Percentiles rank a stretch among this genome's conserved stretches.
Conservation (phyloP, 2,329 filamentous ascomycete species). For the Nigrospora sphaerica region DNA sequence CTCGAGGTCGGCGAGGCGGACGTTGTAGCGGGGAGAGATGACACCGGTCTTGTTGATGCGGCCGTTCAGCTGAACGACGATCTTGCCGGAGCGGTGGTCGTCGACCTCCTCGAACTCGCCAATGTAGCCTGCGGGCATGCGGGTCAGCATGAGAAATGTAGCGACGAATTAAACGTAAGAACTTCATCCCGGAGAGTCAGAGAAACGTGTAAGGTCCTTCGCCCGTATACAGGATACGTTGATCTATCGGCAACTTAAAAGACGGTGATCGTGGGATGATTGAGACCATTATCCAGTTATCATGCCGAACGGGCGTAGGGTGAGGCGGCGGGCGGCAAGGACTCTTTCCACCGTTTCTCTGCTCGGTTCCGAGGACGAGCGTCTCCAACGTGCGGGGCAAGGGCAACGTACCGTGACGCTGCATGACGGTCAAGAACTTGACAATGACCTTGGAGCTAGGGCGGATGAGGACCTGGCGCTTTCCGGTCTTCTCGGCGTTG, state of each 20-base stretch:
- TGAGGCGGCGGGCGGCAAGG: not conserved
- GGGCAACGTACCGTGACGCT: slow-evolving; percentile 82
- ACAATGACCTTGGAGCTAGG: slow-evolving; percentile 99
- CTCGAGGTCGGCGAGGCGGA: slow-evolving; percentile 95
- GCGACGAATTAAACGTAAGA: slow-evolving; percentile 88
- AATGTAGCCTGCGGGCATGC: slow-evolving; percentile 71
- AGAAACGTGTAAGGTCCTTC: slow-evolving; percentile 97
- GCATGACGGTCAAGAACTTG: slow-evolving; percentile 99
- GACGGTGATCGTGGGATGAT: slow-evolving; percentile 79
- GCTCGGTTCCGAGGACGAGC: too few species aligned
- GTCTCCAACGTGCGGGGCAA: slow-evolving; percentile 4
- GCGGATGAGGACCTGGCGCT: slow-evolving; percentile 98
- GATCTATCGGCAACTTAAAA: slow-evolving; percentile 99
- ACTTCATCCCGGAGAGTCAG: slow-evolving; percentile 66
- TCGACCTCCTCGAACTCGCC: slow-evolving; percentile 99
- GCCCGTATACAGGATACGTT: slow-evolving; percentile 44
- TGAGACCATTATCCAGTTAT: slow-evolving; percentile 99
- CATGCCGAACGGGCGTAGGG: slow-evolving; percentile 67
- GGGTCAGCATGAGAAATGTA: slow-evolving; percentile 62
- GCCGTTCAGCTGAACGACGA: slow-evolving; percentile 98
- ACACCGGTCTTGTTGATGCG: slow-evolving; percentile 99
- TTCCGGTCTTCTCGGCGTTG: slow-evolving; percentile 99
- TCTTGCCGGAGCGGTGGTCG: slow-evolving; percentile 99
- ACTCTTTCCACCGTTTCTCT: not conserved
- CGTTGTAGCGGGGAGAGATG: slow-evolving; percentile 99